Evolutionary conservation across 1,284 basidiomycete genomes (phyloP), one percentile per base, ranked within the genome.

Genomic region (Amylostereum areolatum): DNA sequence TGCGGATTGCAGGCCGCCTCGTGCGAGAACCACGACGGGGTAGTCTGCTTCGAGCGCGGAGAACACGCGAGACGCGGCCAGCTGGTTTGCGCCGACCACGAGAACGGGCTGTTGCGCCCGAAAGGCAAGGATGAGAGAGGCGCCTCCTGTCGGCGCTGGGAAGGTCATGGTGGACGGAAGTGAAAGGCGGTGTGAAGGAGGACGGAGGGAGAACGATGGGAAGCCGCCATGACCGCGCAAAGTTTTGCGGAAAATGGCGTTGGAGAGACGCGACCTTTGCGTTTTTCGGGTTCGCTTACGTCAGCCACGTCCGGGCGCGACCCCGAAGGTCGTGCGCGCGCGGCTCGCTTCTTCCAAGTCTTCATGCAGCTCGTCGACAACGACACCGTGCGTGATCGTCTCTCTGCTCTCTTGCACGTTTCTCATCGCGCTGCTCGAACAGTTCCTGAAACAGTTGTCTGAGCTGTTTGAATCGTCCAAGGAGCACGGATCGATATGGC

Each of bases 31-130:
- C 30, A 86, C 66, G 30, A 96, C 92, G 9, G 63, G 60, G 1
- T 89, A 85, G 49, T 86, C 86, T 0, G 93, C 88, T 63, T 96
- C 92, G 39, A 96, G 76, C 3, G 90, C 84, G 2, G 87, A 73
- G 59, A 89, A 89, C 4, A 88, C 85, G 35, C 94, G 80, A 27
- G 81, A 80, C 0, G 92, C 91, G 0, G 92, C 92, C 1, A 97
- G 77, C 10, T 77, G 61, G 32, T 85, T 82, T 2, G 85, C 79
- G 2, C 94, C 93, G 33, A 96, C 61, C 42, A 97, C 76, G 33
- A 97, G 68, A 18, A 82, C 74, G 0, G 69, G 71, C 42, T 66
- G 61, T 10, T 72, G 70, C 9, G 83, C 69, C 50, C 75, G 78
- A 67, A 94, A 92, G 0, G 90, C 87, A 28, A 95, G 77, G 3